Base-by-base conservation (phyloP, 495 filamentous ascomycete species). In the Penicillium simplicissimum region DNA sequence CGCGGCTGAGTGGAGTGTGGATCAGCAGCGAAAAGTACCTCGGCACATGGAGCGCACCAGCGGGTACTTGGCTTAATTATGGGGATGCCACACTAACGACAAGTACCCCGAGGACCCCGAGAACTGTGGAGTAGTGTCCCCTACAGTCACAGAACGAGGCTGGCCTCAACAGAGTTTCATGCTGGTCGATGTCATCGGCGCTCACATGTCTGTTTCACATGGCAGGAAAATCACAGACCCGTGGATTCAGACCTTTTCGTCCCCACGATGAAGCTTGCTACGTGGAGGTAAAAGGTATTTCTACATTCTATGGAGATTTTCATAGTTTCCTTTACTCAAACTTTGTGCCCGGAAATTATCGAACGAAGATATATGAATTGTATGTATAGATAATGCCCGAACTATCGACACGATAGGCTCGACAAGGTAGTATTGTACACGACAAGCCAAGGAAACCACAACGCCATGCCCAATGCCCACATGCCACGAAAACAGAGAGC, bases 1-100 rank as follows among this genome's bases (percentile, higher is more conserved):
- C 55, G 37, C 58, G 59, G 48, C 61, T 19, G 62, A 38, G 60
- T 43, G 59, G 17, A 47, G 58, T 19, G 55, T 63, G 56, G 52
- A 61, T 23, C 42, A 21, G 54, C 28, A 25, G 37, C 47, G 65
- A 48, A 56, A 55, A 66, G 23, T 36, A 53, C 71, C 71, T 74
- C 71, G 71, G 71, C 67, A 67, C 49, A 56, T 45, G 63, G n/a
- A n/a, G n/a, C n/a, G n/a, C n/a, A n/a, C n/a, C 49, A 6, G 35
- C 3, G 21, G 59, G 56, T 66, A 66, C 60, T 53, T 65, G 8
- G 14, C 19, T 19, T 17, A 35, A 0, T 3, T 21, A 37, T 34
- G 48, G 17, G 3, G 11, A 2, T n/a, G 33, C 54, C 58, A 53
- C 57, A 57, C 1, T 54, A 47, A 37, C 14, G 4, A 10, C 19